A percentile compares a stretch with the other conserved stretches of the same genome.
phyloP scores from a whole-genome alignment of 306 rosid genomes.

The Vachellia pachyceras region DNA sequence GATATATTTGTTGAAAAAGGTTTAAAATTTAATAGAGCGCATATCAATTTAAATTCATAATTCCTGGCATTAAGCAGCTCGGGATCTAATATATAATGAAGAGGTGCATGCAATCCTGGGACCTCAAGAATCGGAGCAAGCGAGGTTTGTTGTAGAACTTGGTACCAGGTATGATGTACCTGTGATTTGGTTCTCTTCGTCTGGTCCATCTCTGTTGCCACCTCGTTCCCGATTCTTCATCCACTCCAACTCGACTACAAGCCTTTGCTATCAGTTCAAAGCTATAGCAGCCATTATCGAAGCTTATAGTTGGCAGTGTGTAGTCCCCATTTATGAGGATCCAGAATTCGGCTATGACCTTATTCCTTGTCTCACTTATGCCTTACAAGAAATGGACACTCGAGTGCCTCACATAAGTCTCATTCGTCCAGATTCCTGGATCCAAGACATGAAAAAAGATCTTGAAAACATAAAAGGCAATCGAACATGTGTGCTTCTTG shows the following conservation, averaged over 20 bases:
- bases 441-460: neutral
- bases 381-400: neutral
- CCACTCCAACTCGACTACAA: neutral
- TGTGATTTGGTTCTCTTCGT: conserved; percentile 43
- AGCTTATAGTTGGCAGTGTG: neutral
- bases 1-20: no score
- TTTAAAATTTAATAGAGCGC: no score
- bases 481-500: conserved; percentile 39
- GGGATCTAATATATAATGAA: conserved; percentile 32
- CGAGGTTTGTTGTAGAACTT: conserved; percentile 34
- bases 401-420: neutral
- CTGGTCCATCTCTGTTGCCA: conserved; percentile 46
- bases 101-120: conserved; percentile 45
- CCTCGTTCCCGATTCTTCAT: neutral
- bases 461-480: neutral
- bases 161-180: conserved; percentile 38
- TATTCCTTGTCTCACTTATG: neutral
- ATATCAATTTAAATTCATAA: neutral
- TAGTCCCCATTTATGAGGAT: neutral
- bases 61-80: conserved; percentile 20
- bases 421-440: conserved; percentile 29
- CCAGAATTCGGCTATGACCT: neutral
- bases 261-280: neutral
- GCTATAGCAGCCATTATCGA: neutral
- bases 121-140: conserved; percentile 43